Percentiles rank a stretch among this genome's conserved stretches.
These are phyloP conservation scores for Oxytropis ochrocephala DNA, from an alignment of 306 rosid genomes.

Conservation along the genomic window DNA sequence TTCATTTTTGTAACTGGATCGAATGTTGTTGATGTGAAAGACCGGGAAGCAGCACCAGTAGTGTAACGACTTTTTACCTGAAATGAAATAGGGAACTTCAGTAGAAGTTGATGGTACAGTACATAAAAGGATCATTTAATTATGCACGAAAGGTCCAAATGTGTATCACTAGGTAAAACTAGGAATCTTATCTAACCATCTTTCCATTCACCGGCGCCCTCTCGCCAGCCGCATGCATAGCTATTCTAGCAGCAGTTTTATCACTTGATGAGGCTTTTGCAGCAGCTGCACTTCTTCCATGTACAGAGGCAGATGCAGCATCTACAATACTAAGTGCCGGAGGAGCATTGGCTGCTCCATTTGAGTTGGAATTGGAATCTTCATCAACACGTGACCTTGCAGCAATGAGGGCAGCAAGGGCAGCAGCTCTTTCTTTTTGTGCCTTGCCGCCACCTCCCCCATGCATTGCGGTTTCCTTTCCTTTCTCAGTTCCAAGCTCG, in stretches of 20 bases:
- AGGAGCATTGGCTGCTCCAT: constrained; percentile 47
- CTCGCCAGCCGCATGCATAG: constrained; percentile 93
- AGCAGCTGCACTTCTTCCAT: constrained; percentile 96
- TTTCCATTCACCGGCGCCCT: constrained; percentile 88
- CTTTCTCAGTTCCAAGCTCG: constrained; percentile 95
- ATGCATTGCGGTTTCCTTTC: constrained; percentile 81
- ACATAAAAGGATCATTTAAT: constrained; percentile 7
- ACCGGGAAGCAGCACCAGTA: constrained; percentile 94
- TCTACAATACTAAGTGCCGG: constrained; percentile 89
- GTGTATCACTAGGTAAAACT: neutral
- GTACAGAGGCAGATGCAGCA: constrained; percentile 99
- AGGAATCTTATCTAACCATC: constrained; percentile 62
- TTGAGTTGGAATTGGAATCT: constrained; percentile 50
- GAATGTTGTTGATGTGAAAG: constrained; percentile 90
- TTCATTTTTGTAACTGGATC: constrained; percentile 89
- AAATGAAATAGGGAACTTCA: constrained; percentile 27
- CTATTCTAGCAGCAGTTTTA: constrained; percentile 95
- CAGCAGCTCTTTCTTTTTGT: constrained; percentile 90
- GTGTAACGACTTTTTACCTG: constrained; percentile 92
- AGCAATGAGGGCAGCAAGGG: constrained; percentile 82
- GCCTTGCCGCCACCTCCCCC: constrained; percentile 99
- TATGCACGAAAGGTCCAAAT: neutral
- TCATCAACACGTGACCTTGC: constrained; percentile 77
- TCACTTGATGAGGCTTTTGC: constrained; percentile 84
- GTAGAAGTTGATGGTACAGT: constrained; percentile 12